phyloP scores from a whole-genome alignment of 331 rosid genomes.

The Saraca asoca region DNA sequence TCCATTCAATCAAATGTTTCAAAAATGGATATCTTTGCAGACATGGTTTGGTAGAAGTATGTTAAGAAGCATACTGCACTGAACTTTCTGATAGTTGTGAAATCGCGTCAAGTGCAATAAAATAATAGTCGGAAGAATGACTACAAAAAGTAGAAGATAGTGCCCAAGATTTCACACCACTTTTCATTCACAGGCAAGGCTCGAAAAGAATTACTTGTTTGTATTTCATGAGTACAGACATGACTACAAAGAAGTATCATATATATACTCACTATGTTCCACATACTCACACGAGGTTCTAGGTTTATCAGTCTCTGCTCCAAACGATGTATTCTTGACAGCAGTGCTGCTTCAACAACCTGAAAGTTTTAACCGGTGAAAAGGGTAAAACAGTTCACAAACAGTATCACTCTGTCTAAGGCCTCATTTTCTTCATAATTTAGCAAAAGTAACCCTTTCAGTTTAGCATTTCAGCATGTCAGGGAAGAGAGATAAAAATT shows the following conservation, averaged over 20 bases:
- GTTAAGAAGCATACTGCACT: slow-evolving; percentile 1
- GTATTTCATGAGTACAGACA: neutral
- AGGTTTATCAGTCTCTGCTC: slow-evolving; percentile 72
- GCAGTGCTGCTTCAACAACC: slow-evolving; percentile 99
- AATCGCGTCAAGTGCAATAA: slow-evolving; percentile 14
- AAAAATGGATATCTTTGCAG: neutral
- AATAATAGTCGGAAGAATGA: slow-evolving; percentile 16
- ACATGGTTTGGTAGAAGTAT: slow-evolving; percentile 8
- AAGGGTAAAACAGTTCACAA: slow-evolving; percentile 34
- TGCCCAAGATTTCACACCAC: slow-evolving; percentile 17
- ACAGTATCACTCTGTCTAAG: slow-evolving; percentile 3
- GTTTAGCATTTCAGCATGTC: no score
- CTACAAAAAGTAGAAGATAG: slow-evolving; percentile 8
- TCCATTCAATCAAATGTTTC: slow-evolving; percentile 14
- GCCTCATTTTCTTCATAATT: neutral
- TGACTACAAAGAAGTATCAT: slow-evolving; percentile 17
- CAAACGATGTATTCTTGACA: slow-evolving; percentile 83
- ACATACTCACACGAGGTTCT: slow-evolving; percentile 99
- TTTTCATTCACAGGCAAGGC: slow-evolving; percentile 23
- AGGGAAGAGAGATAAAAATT: no score
- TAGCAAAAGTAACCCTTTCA: neutral
- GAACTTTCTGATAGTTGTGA: slow-evolving; percentile 15
- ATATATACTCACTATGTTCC: slow-evolving; percentile 65
- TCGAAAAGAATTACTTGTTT: slow-evolving; percentile 16
- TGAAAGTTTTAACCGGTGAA: slow-evolving; percentile 41